Conservation (phyloP, 352 stramenopile genomes). For the Peronospora farinosa region DNA sequence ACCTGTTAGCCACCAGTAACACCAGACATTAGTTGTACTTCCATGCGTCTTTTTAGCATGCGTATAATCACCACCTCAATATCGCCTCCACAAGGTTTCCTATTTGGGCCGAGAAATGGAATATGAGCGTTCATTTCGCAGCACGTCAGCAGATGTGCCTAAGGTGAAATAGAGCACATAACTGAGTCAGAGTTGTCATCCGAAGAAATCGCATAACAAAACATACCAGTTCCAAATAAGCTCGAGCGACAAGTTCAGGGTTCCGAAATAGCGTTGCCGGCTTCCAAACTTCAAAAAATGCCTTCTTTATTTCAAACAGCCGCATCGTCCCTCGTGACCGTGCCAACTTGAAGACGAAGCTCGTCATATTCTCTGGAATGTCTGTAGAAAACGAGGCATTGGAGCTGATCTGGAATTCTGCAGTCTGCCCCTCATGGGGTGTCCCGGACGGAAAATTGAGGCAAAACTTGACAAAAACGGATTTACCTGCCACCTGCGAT, state of each 20-base stretch:
- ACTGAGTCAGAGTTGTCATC: not conserved
- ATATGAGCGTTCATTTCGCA: conserved; percentile 48
- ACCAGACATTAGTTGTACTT: conserved; percentile 5
- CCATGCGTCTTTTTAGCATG: not conserved
- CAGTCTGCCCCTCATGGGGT: conserved; percentile 58
- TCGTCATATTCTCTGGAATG: conserved; percentile 19
- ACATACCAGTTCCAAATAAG: conserved; percentile 59
- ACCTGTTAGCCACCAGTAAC: conserved; percentile 29
- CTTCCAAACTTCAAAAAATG: conserved; percentile 69
- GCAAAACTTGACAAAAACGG: conserved; percentile 69
- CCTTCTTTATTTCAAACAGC: conserved; percentile 81
- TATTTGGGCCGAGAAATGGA: conserved; percentile 61
- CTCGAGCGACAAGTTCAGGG: conserved; percentile 55
- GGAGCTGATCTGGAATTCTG: conserved; percentile 28
- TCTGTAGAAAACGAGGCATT: conserved; percentile 27
- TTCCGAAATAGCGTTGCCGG: conserved; percentile 54
- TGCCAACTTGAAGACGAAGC: conserved; percentile 47
- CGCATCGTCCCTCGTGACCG: conserved; percentile 58
- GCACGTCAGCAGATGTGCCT: conserved; percentile 46
- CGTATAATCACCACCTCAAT: conserved; percentile 39
- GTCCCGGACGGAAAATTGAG: conserved; percentile 56
- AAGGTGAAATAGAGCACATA: not conserved
- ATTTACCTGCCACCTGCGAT: conserved; percentile 32
- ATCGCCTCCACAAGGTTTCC: conserved; percentile 57
- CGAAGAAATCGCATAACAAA: not conserved